Evolutionary conservation across 495 filamentous ascomycete genomes (phyloP).

Genomic region (Cercophora newfieldiana): DNA sequence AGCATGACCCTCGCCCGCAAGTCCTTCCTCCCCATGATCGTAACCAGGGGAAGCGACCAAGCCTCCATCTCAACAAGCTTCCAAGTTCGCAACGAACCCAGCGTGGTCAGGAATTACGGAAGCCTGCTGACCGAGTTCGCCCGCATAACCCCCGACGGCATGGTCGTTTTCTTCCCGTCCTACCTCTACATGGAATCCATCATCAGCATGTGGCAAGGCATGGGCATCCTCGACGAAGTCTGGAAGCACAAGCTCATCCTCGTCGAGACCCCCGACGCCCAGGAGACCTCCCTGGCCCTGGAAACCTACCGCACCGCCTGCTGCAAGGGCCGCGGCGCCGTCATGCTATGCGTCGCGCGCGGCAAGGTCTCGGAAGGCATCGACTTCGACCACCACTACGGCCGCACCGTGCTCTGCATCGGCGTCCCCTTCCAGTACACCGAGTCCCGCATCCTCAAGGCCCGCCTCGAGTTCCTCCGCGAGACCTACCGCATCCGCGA

Average conservation of each 20-base stretch:
- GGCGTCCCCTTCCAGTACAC: conserved; percentile 99
- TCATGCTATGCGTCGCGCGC: conserved; percentile 90
- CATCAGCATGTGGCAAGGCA: conserved; percentile 98
- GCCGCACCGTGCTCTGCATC: conserved; percentile 93
- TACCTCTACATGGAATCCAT: conserved; percentile 99
- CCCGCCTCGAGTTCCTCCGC: conserved; percentile 89
- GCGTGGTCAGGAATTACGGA: conserved; percentile 93
- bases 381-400: conserved; percentile 99
- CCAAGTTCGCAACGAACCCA: conserved; percentile 90
- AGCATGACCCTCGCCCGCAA: conserved; percentile 93
- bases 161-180: conserved; percentile 98
- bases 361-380: conserved; percentile 98
- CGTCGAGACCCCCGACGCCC: conserved; percentile 95
- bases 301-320: conserved; percentile 98
- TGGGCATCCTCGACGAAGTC: conserved; percentile 94
- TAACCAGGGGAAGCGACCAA: conserved; percentile 93
- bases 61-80: conserved; percentile 87
- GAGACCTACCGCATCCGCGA: conserved; percentile 97
- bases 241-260: conserved; percentile 99
- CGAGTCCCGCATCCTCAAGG: conserved; percentile 94
- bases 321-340: conserved; percentile 91
- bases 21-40: conserved; percentile 96
- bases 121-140: conserved; percentile 89
- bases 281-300: conserved; percentile 92
- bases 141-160: conserved; percentile 90